A percentile compares a stretch with the other conserved stretches of the same genome.
Conservation (phyloP, 2,329 filamentous ascomycete genomes). For the Lithohypha guttulata region DNA sequence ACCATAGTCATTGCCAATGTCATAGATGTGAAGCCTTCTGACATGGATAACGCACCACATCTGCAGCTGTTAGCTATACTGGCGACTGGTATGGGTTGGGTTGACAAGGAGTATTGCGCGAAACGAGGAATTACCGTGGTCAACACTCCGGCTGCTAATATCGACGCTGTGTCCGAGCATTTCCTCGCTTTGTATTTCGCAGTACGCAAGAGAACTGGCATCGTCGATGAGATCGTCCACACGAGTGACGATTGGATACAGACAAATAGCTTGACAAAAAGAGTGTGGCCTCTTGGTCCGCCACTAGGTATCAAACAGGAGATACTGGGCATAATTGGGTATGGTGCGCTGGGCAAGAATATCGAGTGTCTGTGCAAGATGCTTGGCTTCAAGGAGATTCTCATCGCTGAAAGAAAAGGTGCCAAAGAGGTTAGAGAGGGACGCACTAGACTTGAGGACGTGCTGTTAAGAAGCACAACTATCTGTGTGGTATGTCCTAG, state of each 20-base stretch:
- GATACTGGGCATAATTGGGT: constrained; percentile 40
- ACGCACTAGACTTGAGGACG: constrained; percentile 23
- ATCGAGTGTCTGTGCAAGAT: constrained; percentile 36
- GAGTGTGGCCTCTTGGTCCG: constrained; percentile 23
- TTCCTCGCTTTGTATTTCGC: constrained; percentile 42
- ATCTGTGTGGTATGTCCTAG: constrained; percentile 27
- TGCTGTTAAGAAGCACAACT: constrained; percentile 25
- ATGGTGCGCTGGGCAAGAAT: constrained; percentile 39
- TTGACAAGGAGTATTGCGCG: constrained; percentile 36
- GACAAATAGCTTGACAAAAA: constrained; percentile 28
- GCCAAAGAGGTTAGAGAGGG: constrained; percentile 12
- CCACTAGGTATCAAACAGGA: constrained; percentile 40
- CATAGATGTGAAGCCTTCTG: constrained; percentile 31
- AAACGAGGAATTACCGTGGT: constrained; percentile 36
- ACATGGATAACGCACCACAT: constrained; percentile 32
- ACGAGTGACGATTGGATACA: constrained; percentile 32
- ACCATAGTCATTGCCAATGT: constrained; percentile 37
- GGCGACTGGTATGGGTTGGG: constrained; percentile 38
- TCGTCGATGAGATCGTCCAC: constrained; percentile 27
- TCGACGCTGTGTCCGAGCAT: constrained; percentile 40
- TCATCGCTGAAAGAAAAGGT: constrained; percentile 39
- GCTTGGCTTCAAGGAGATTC: constrained; percentile 37
- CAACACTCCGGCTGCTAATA: constrained; percentile 39
- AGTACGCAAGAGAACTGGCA: constrained; percentile 32
- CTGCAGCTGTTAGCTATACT: constrained; percentile 36